These are phyloP conservation scores for Wilcoxina mikolae DNA, from an alignment of 495 filamentous ascomycete genomes.

Conservation along the genomic window DNA sequence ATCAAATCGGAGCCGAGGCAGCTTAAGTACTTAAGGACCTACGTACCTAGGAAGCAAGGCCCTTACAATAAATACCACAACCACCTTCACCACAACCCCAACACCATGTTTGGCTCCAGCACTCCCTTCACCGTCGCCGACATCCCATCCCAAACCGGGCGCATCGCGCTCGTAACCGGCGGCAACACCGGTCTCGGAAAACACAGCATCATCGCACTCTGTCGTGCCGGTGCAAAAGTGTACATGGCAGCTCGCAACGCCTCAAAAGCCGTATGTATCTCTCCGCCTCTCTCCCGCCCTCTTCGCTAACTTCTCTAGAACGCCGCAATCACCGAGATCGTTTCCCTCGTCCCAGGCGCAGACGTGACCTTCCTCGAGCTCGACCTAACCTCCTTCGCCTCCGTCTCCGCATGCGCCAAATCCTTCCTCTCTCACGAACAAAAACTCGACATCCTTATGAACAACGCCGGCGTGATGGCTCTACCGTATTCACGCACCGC, in stretches of 20 bases:
- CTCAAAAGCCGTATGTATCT: slow-evolving; percentile 11
- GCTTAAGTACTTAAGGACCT: too few species aligned
- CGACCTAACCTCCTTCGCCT: slow-evolving; percentile 11
- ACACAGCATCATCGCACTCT: slow-evolving; percentile 36
- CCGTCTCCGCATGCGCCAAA: slow-evolving; percentile 9
- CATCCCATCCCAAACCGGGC: slow-evolving; percentile 13
- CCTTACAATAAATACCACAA: too few species aligned
- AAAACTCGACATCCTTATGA: slow-evolving; percentile 46
- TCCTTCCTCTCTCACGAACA: slow-evolving; percentile 7
- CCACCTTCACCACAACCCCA: too few species aligned
- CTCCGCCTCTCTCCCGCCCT: not conserved
- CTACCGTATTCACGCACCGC: slow-evolving; percentile 34
- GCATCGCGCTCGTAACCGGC: slow-evolving; percentile 35
- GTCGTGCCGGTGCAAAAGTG: slow-evolving; percentile 35
- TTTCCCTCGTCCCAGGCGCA: slow-evolving; percentile 3
- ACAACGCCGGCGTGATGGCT: slow-evolving; percentile 58
- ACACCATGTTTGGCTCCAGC: too few species aligned
- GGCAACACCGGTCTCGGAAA: slow-evolving; percentile 37
- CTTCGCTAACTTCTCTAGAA: not conserved
- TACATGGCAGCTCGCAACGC: slow-evolving; percentile 40
- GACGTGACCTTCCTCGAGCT: slow-evolving; percentile 13
- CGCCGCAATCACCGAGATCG: slow-evolving; percentile 14
- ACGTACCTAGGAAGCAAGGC: too few species aligned
- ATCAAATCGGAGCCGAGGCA: too few species aligned
- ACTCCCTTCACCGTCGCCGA: not conserved